These are phyloP conservation scores for Endocalyx cinctus DNA, from an alignment of 2,329 filamentous ascomycete genomes.

Conservation along the genomic window DNA sequence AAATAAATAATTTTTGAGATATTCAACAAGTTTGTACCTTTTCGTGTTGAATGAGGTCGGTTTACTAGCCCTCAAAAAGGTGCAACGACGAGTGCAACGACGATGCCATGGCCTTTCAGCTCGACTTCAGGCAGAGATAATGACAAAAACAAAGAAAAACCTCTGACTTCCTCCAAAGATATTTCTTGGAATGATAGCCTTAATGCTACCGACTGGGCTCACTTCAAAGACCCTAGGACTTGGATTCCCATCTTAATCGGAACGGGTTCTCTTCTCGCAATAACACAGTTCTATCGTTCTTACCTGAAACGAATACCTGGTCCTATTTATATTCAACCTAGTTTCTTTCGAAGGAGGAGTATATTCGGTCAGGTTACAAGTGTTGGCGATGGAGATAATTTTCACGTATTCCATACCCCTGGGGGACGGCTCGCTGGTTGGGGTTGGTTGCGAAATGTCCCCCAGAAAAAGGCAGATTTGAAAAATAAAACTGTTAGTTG, in stretches of 20 bases:
- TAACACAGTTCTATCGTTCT: conserved; percentile 60
- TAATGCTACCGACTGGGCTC: conserved; percentile 47
- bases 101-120: conserved; percentile 28
- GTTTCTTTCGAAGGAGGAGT: conserved; percentile 69
- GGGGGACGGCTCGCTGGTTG: conserved; percentile 84
- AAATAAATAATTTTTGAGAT: no score
- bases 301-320: conserved; percentile 83
- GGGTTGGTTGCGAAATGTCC: conserved; percentile 83
- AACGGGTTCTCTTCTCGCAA: conserved; percentile 49
- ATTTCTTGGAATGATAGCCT: conserved; percentile 38
- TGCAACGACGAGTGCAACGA: no score
- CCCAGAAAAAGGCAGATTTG: conserved; percentile 61
- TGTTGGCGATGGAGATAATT: conserved; percentile 95
- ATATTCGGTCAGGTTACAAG: conserved; percentile 84
- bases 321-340: conserved; percentile 67
- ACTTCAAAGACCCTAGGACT: conserved; percentile 50
- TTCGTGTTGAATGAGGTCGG: no score
- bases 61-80: no score
- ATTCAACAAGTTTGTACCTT: no score
- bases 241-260: conserved; percentile 50
- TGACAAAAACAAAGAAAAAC: no score
- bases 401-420: conserved; percentile 90
- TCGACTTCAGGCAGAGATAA: conserved; percentile 17
- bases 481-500: conserved; percentile 73
- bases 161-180: conserved; percentile 28